Evolutionary conservation across 371 early-diverging fungal species (phyloP), one percentile per base, ranked within the genome.

Genomic region (Mortierella sp.): DNA sequence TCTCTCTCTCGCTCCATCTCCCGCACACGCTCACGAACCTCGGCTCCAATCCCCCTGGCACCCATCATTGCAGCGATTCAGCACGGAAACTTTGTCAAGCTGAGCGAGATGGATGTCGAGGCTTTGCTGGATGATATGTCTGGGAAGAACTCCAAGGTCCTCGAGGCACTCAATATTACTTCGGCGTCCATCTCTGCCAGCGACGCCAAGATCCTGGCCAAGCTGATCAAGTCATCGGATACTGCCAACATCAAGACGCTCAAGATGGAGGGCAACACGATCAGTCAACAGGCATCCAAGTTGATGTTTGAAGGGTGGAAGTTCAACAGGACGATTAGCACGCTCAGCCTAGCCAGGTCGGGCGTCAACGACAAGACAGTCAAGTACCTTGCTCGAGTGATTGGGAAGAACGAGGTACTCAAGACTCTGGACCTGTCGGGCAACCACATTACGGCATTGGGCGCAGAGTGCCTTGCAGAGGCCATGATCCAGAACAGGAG

Each of bases 301-400:
- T 9, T 82, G 72, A 78, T 86, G 72, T 86, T 86, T 72, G 86
- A 86, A 40, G 86, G 79, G n/a, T 86, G 86, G 86, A 86, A 86
- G 75, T 86, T 81, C 69, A 86, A 86, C 75, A 76, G 77, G 71
- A 81, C 86, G n/a, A 86, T 86, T 70, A 74, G 82, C 0, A 79
- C 80, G 1, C 69, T 86, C 14, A 81, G 82, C 31, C 61, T 86
- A 43, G 81, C 86, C 3, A 74, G 86, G 50, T 86, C 82, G 6
- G 86, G 86, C 3, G 82, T 81, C 44, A 74, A 86, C 61, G 86
- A 86, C 75, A 86, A 86, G 80, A 82, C 86, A 14, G 73, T 81
- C 78, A 88, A 88, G 74, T 83, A 79, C 40, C 61, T 88, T 54
- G 75, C 73, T 10, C 61, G 83, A 16, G 81, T 88, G 31, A 67